These are phyloP conservation scores for Chlamydomonas schloesseri DNA, from an alignment of 139 green algal species.

Conservation along the genomic window DNA sequence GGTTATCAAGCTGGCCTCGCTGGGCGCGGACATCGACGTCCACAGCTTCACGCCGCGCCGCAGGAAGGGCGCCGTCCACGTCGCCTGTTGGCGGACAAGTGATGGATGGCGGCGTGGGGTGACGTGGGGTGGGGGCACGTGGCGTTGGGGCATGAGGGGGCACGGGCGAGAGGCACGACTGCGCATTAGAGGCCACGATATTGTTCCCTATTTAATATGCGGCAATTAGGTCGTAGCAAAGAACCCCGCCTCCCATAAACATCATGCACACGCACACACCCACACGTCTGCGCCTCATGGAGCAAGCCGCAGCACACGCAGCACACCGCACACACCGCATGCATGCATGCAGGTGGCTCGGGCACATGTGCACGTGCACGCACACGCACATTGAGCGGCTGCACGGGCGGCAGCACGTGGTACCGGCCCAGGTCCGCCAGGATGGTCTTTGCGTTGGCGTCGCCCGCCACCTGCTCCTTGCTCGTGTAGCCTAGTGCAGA, in stretches of 20 bases:
- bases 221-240: too few species aligned
- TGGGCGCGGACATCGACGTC: background rate
- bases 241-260: too few species aligned
- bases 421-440: constrained; percentile 23
- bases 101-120: too few species aligned
- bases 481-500: constrained; percentile 28
- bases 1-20: background rate
- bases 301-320: too few species aligned
- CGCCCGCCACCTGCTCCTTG: constrained; percentile 14
- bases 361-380: background rate
- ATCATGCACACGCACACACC: too few species aligned
- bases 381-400: constrained; percentile 12
- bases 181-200: too few species aligned
- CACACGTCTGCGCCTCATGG: too few species aligned
- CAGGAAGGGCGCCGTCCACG: constrained; percentile 41
- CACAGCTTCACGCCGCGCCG: background rate
- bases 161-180: background rate
- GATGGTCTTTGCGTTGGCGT: constrained; percentile 2
- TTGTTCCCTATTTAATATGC: too few species aligned
- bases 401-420: constrained; percentile 23
- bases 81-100: too few species aligned
- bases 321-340: too few species aligned
- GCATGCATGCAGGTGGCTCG: too few species aligned
- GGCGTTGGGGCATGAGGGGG: background rate
- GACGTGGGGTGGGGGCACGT: background rate